Percentiles rank a stretch among this genome's conserved stretches.
phyloP scores from a whole-genome alignment of 192 early-diverging fungal species.

The Gigaspora rosea region DNA sequence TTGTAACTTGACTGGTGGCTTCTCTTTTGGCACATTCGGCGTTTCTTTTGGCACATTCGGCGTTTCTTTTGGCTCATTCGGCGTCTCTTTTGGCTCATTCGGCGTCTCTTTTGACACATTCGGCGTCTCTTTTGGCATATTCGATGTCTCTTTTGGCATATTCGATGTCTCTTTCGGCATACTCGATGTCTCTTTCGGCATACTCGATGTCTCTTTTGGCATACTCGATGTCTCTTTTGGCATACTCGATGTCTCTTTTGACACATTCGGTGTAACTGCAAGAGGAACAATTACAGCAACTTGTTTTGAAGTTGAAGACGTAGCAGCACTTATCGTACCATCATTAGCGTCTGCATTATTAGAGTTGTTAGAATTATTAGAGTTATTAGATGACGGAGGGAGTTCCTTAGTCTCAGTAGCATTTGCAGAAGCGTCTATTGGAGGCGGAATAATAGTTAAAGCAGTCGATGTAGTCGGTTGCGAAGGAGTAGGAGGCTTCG shows the following conservation, averaged over 20 bases:
- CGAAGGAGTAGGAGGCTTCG: not conserved
- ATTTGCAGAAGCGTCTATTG: not conserved
- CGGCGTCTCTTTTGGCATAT: too few species aligned
- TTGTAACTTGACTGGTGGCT: constrained; percentile 6
- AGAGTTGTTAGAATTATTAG: not conserved
- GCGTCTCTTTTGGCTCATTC: too few species aligned
- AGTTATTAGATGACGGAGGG: not conserved
- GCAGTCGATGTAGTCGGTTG: not conserved
- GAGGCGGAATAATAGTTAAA: not conserved
- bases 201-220: too few species aligned
- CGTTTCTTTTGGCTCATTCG: too few species aligned
- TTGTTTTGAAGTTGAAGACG: not conserved
- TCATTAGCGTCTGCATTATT: not conserved
- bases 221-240: too few species aligned
- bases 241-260: too few species aligned
- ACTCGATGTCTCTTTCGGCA: too few species aligned
- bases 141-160: too few species aligned
- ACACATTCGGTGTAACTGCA: not conserved
- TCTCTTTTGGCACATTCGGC: not conserved
- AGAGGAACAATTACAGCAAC: not conserved
- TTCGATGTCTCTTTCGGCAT: too few species aligned
- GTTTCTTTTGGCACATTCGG: too few species aligned
- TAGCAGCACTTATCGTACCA: not conserved
- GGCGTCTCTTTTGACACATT: too few species aligned
- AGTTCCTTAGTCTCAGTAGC: not conserved